Conservation (phyloP, 352 stramenopile genomes). For the Phytophthora vignae region DNA sequence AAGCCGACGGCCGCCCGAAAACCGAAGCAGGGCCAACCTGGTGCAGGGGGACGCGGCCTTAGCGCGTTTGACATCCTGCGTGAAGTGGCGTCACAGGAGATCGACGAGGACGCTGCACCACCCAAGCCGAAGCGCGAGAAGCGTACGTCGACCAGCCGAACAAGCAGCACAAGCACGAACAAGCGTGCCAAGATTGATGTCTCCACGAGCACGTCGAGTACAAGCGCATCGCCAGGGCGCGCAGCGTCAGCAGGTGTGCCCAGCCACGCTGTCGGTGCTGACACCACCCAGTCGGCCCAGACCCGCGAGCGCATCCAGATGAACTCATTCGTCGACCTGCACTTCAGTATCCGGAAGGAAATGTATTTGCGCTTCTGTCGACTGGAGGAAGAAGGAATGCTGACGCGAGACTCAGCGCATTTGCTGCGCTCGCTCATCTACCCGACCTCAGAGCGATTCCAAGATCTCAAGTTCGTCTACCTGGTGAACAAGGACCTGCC, state of each 20-base stretch:
- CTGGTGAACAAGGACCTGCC: slow-evolving; percentile 87
- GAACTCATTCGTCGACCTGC: slow-evolving; percentile 84
- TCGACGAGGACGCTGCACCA: slow-evolving; percentile 36
- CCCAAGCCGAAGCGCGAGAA: slow-evolving; percentile 48
- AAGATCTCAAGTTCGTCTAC: slow-evolving; percentile 91
- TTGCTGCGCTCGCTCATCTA: slow-evolving; percentile 82
- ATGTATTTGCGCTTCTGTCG: slow-evolving; percentile 88
- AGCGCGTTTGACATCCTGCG: slow-evolving; percentile 87
- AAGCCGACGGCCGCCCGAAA: slow-evolving; percentile 40
- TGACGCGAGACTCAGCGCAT: slow-evolving; percentile 76
- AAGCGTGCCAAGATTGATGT: slow-evolving; percentile 48
- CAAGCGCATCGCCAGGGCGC: slow-evolving; percentile 15
- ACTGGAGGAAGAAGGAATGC: slow-evolving; percentile 76
- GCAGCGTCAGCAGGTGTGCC: slow-evolving; percentile 7
- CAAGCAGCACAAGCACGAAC: slow-evolving; percentile 11
- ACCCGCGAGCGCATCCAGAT: slow-evolving; percentile 67
- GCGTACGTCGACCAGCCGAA: slow-evolving; percentile 22
- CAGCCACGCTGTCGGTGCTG: slow-evolving; percentile 7
- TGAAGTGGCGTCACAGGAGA: slow-evolving; percentile 79
- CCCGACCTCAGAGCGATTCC: slow-evolving; percentile 82
- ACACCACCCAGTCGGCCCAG: slow-evolving; percentile 40
- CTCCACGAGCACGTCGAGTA: slow-evolving; percentile 26
- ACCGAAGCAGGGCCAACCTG: slow-evolving; percentile 34
- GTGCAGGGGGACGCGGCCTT: slow-evolving; percentile 36
- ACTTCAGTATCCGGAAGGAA: slow-evolving; percentile 88